Evolutionary conservation across 768 basidiomycete species (phyloP), one percentile per base, ranked within the genome.

Genomic region (Naematelia encephala): DNA sequence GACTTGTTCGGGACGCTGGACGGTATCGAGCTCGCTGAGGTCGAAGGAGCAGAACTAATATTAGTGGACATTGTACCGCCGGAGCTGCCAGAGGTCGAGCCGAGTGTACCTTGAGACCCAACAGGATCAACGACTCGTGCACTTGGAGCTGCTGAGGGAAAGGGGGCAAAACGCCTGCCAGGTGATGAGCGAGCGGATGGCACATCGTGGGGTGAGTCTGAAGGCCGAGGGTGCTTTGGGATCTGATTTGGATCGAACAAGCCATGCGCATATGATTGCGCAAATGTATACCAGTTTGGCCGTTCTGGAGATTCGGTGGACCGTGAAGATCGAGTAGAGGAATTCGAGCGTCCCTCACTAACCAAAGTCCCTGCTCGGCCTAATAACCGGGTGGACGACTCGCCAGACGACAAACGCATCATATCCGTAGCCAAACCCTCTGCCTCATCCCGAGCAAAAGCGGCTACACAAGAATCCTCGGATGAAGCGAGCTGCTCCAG

Each of bases 161-260:
- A 39, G 34, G 34, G 34, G 8, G 34, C 34, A 16, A 63, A 54
- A 23, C 54, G 13, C 19, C 51, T 57, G 39, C 68, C 69, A 5
- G 72, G 72, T 4, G 69, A 68, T 0, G 70, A 69, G 23, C 61
- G 58, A 10, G 66, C 65, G 12, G 69, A 65, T 29, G 49, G 50
- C 12, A 53, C 43, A 12, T 57, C 56, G 11, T 26, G 10, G 8
- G 65, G 51, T 13, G 61, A 59, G 16, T 34, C 51, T n/a, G 44
- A 26, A 1, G 60, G 26, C 44, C 44, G n/a, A 5, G 73, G 73
- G 1, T 67, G 63, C 19, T 64, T 61, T 5, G 73, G 73, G 25
- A 70, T 69, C 44, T 63, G 61, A 58, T 67, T 72, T 2, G 73
- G 70, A 56, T 76, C 74, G 54, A 73, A 76, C 1, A 70, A 64